A percentile compares a stretch with the other conserved stretches of the same genome.
These are phyloP conservation scores for Beauveria caledonica DNA, from an alignment of 2,329 filamentous ascomycete genomes.

Conservation along the genomic window DNA sequence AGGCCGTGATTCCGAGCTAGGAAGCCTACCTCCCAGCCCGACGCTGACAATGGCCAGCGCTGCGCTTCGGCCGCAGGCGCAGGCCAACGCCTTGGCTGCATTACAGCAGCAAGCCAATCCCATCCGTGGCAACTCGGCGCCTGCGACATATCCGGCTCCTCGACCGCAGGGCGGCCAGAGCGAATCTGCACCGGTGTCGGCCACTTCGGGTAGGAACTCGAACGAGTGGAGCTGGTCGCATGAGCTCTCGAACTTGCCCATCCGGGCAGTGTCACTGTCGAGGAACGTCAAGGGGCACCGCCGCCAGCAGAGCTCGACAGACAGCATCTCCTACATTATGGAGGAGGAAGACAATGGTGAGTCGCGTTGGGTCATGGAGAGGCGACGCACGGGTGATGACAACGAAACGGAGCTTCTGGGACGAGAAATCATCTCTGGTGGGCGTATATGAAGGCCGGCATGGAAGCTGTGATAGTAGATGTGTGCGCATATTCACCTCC, in stretches of 20 bases:
- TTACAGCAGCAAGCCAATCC: conserved; percentile 5
- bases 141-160: background rate
- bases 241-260: background rate
- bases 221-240: conserved; percentile 10
- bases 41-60: conserved; percentile 38
- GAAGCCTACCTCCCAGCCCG: conserved; percentile 40
- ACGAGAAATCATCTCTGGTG: conserved; percentile 54
- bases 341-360: conserved; percentile 53
- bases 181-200: conserved; percentile 11
- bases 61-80: conserved; percentile 10
- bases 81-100: background rate
- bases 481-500: too few relatives aligned
- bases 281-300: conserved; percentile 30
- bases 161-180: background rate
- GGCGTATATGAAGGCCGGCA: conserved; percentile 30
- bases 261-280: conserved; percentile 8
- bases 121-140: conserved; percentile 9
- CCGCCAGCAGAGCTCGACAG: conserved; percentile 48
- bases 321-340: conserved; percentile 61
- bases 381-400: conserved; percentile 55
- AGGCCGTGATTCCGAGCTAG: conserved; percentile 40
- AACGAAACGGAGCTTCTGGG: conserved; percentile 59
- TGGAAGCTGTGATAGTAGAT: background rate
- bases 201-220: background rate
- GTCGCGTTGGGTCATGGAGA: conserved; percentile 61